Base-by-base conservation (phyloP, 768 basidiomycete genomes). In the Tulasnella sp. region DNA sequence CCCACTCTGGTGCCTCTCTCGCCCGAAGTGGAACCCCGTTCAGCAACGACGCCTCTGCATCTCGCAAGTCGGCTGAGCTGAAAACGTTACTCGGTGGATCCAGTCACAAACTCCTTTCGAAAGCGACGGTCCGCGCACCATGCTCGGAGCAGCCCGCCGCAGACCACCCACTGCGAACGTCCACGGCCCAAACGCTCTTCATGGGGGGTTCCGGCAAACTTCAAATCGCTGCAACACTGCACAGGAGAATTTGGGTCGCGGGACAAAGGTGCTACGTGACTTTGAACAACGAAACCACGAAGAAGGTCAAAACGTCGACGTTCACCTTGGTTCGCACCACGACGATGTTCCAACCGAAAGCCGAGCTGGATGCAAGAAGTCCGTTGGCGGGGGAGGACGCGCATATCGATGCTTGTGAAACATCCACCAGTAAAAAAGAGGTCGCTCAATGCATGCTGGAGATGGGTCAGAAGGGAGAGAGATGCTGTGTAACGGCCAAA, bases 191-290 rank as follows among this genome's bases (percentile, higher is more conserved):
- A 83, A 85, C 86, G 16, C 82, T 93, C 3, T 89, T 92, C 83
- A 87, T 90, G 83, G 90, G 92, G 56, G 92, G 92, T 3, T 87
- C 85, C 80, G 90, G 91, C 5, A 89, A 91, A 82, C 88, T 95
- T 42, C 88, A 87, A 77, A 83, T 97, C 19, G 90, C 88, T 2
- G 93, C 91, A 1, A 88, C 87, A 48, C 84, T 97, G 46, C 92
- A 92, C 82, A 90, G 96, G 27, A 84, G 90, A 18, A 87, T 88
- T 76, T 97, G 95, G 93, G 86, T 97, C 46, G 91, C 95, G 56
- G 96, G 96, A 31, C 93, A 95, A 84, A 87, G 87, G 52, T 93
- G 94, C 82, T 89, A 88, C 80, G 83, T 97, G 34, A 85, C 84
- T 16, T 89, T 96, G 48, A 85, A 85, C 74, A 97, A 97, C 83